Percentiles rank a stretch among this genome's conserved stretches.
Evolutionary conservation across 23 red algal genomes (phyloP).

Genomic region (Rhodosorus marinus): DNA sequence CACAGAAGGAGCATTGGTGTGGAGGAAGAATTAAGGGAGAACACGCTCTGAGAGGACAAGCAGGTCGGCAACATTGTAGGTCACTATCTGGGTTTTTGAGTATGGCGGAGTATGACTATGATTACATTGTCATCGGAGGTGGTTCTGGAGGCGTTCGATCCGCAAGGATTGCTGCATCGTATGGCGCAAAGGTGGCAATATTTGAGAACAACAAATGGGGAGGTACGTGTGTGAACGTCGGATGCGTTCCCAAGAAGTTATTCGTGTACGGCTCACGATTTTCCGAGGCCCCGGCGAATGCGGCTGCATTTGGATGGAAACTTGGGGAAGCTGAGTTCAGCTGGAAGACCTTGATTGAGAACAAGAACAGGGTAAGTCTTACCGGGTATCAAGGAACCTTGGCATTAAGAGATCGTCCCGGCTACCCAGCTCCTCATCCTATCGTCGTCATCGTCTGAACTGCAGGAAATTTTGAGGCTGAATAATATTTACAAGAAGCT

Average conservation of each 20-base stretch:
- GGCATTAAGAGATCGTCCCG: not conserved
- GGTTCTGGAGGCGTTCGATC: conserved; percentile 91
- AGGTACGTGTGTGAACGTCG: conserved; percentile 98
- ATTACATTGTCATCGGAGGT: conserved; percentile 91
- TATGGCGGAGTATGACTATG: conserved; percentile 43
- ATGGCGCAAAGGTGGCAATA: conserved; percentile 71
- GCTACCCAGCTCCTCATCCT: not conserved
- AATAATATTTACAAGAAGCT: conserved; percentile 74
- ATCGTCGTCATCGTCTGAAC: no score
- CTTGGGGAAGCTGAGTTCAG: conserved; percentile 24
- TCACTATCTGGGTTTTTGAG: not conserved
- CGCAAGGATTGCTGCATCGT: conserved; percentile 49
- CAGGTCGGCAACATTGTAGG: no score
- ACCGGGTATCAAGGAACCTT: no score
- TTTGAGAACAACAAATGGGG: conserved; percentile 48
- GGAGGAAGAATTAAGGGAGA: no score
- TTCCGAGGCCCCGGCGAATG: conserved; percentile 51
- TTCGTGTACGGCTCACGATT: conserved; percentile 90
- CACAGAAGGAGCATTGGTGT: no score
- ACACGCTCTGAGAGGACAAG: no score
- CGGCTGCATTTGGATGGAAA: conserved; percentile 71
- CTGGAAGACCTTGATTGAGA: conserved; percentile 63
- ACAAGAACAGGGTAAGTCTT: conserved; percentile 94
- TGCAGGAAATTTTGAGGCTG: conserved; percentile 77
- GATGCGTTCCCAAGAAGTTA: conserved; percentile 94